A percentile compares a stretch with the other conserved stretches of the same genome.
Conservation (phyloP, 2,329 filamentous ascomycete species). For the Verticillium zaregamsianum region DNA sequence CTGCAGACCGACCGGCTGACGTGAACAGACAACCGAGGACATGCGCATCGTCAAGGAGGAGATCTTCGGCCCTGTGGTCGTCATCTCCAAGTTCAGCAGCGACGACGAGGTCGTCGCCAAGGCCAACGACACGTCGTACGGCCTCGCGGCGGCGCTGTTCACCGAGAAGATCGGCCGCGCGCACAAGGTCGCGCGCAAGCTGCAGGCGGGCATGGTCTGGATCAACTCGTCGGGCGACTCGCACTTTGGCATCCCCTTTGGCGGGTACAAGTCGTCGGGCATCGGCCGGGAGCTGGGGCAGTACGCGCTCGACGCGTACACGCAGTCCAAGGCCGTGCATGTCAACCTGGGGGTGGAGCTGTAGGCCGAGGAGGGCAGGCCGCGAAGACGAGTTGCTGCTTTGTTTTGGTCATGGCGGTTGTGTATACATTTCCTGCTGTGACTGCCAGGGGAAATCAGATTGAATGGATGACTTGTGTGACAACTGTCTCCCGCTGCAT, state of each 20-base stretch:
- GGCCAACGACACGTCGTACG: slow-evolving; percentile 42
- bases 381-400: too few species aligned
- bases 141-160: slow-evolving; percentile 51
- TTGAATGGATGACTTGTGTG: too few species aligned
- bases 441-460: too few species aligned
- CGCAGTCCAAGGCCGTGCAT: slow-evolving; percentile 1
- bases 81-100: slow-evolving; percentile 19
- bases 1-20: neutral
- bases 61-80: slow-evolving; percentile 24
- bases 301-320: slow-evolving; percentile 1
- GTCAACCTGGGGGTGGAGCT: neutral
- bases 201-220: slow-evolving; percentile 47
- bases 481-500: too few species aligned
- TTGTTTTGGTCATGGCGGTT: too few species aligned
- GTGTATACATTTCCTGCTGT: too few species aligned
- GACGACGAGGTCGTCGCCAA: slow-evolving; percentile 19
- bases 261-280: slow-evolving; percentile 14
- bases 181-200: slow-evolving; percentile 37
- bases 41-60: slow-evolving; percentile 24
- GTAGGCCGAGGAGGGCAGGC: neutral
- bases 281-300: slow-evolving; percentile 4
- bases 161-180: slow-evolving; percentile 44
- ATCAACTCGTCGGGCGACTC: slow-evolving; percentile 23
- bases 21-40: slow-evolving; percentile 12
- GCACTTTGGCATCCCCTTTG: slow-evolving; percentile 22